Conservation (phyloP, 2,329 filamentous ascomycete genomes). For the Alternaria triticina region DNA sequence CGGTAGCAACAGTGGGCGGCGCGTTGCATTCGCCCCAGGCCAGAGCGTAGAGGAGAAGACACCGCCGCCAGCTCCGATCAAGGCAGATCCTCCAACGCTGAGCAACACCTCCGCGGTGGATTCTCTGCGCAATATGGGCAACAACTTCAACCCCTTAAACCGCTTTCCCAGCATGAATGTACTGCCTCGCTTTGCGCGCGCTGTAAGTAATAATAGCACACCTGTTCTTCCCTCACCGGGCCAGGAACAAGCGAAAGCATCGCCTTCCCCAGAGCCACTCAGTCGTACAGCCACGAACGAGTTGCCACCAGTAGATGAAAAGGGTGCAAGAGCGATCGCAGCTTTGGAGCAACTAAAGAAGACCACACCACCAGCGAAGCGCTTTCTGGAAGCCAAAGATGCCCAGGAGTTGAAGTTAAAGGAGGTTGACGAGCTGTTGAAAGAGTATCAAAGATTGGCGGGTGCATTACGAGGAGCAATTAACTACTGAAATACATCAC, state of each 20-base stretch:
- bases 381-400: conserved; percentile 55
- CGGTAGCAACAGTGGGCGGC: conserved; percentile 66
- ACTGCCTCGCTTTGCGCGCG: conserved; percentile 76
- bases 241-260: conserved; percentile 35
- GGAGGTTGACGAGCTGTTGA: conserved; percentile 56
- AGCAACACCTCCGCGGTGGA: conserved; percentile 70
- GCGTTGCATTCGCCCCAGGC: conserved; percentile 56
- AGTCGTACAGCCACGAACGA: conserved; percentile 30
- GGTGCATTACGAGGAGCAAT: conserved; percentile 53
- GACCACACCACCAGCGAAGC: conserved; percentile 54
- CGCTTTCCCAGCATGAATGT: conserved; percentile 76
- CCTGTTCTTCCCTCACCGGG: conserved; percentile 51
- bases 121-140: conserved; percentile 81
- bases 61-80: conserved; percentile 23
- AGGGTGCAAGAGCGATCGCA: conserved; percentile 50
- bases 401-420: conserved; percentile 55
- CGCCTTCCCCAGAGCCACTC: conserved; percentile 25
- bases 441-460: conserved; percentile 54
- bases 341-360: conserved; percentile 54
- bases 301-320: conserved; percentile 32
- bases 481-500: conserved; percentile 31
- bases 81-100: conserved; percentile 33
- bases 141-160: conserved; percentile 81
- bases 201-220: conserved; percentile 51
- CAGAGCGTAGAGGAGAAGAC: conserved; percentile 33